Base-by-base conservation (phyloP, 2,329 filamentous ascomycete genomes). In the Colletotrichum eleusines region DNA sequence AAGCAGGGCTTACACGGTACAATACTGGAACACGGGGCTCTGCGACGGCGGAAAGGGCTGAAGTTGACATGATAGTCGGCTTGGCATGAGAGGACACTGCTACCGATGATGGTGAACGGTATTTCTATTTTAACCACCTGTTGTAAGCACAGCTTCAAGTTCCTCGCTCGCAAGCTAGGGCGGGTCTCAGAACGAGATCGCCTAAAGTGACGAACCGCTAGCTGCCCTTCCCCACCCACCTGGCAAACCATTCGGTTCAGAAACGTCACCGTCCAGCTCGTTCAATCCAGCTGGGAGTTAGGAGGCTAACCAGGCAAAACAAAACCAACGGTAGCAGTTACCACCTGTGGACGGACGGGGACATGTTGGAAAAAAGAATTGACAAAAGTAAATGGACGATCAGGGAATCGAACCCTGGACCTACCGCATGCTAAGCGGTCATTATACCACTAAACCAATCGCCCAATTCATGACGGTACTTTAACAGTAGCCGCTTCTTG, bases 31-130 rank as follows among this genome's bases (percentile, higher is more conserved):
- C 42, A 53, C 38, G 51, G 63, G 68, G 57, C 68, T 71, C 63
- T 71, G 63, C 42, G 62, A 23, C 38, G 18, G 42, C 63, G 40
- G 31, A 50, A 66, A 67, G 57, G 50, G 63, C 57, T 57, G 50
- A 54, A 38, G 12, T 12, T 44, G 57, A 33, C 26, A 8, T n/a
- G 42, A 44, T n/a, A 14, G 42, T 44, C 20, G 42, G 42, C 42
- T 7, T 11, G 33, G 58, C 44, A 46, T 53, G n/a, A 6, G 44
- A 38, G 33, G n/a, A n/a, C n/a, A n/a, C n/a, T n/a, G n/a, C n/a
- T n/a, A n/a, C n/a, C n/a, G n/a, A n/a, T n/a, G n/a, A n/a, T n/a
- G n/a, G n/a, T n/a, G n/a, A 14, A 40, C 5, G 12, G 35, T 68
- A 40, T 63, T 46, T 40, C 42, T 66, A 31, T 6, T 62, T 61